Evolutionary conservation across 2,329 filamentous ascomycete genomes (phyloP).

Genomic region (Penicillium sp.): DNA sequence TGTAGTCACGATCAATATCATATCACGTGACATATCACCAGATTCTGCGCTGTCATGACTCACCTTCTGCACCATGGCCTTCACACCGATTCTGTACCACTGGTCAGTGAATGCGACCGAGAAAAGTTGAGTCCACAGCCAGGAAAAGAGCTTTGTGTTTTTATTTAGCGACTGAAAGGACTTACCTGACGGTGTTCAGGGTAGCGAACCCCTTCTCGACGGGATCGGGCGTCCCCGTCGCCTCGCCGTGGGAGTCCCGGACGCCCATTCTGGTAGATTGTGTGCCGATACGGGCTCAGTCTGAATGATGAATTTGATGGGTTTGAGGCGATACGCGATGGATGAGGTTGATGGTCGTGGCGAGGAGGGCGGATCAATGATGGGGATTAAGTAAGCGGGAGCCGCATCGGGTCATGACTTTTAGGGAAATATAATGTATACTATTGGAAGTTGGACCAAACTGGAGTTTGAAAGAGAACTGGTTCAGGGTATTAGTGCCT

Average conservation of each 20-base stretch:
- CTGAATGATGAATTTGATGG: background rate
- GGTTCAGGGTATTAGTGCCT: no score
- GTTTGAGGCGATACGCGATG: constrained; percentile 11
- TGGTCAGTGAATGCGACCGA: constrained; percentile 38
- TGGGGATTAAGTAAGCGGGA: background rate
- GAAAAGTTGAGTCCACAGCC: constrained; percentile 21
- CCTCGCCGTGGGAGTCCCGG: constrained; percentile 56
- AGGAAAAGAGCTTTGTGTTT: background rate
- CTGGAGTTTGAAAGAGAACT: no score
- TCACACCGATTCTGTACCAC: constrained; percentile 61
- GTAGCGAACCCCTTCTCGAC: constrained; percentile 80
- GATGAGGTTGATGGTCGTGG: constrained; percentile 1
- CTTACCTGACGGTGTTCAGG: constrained; percentile 75
- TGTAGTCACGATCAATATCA: constrained; percentile 31
- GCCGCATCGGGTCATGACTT: background rate
- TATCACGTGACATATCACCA: constrained; percentile 34
- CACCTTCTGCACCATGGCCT: constrained; percentile 70
- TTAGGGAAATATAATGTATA: no score
- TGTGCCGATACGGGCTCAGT: background rate
- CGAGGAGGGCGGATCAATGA: background rate
- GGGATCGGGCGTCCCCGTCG: constrained; percentile 56
- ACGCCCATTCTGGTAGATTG: constrained; percentile 50
- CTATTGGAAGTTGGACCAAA: no score
- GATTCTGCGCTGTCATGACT: constrained; percentile 30
- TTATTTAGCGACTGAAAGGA: constrained; percentile 9